Conservation (phyloP, 805 yeast genomes). For the Metschnikowia borealis region DNA sequence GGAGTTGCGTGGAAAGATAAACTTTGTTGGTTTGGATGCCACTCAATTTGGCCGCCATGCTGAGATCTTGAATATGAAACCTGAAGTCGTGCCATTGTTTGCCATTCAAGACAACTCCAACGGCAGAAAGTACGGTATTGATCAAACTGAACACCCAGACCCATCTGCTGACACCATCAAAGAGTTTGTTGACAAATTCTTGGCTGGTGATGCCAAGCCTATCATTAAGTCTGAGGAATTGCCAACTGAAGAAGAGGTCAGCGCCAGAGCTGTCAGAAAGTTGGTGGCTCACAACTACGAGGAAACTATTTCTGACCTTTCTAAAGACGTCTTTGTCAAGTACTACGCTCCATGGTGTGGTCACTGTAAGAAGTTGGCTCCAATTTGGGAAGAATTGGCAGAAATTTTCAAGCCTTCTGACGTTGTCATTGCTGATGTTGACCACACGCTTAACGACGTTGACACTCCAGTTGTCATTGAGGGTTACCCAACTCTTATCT, state of each 20-base stretch:
- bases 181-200: conserved; percentile 59
- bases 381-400: conserved; percentile 84
- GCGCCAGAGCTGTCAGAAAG: conserved; percentile 54
- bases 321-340: conserved; percentile 76
- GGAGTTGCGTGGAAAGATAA: conserved; percentile 71
- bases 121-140: conserved; percentile 74
- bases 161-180: conserved; percentile 47
- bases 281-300: conserved; percentile 85
- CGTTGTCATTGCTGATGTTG: conserved; percentile 78
- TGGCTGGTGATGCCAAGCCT: conserved; percentile 64
- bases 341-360: conserved; percentile 99
- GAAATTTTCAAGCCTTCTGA: conserved; percentile 51
- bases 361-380: conserved; percentile 89
- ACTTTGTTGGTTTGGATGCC: conserved; percentile 88
- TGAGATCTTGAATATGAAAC: conserved; percentile 74
- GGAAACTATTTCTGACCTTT: conserved; percentile 50
- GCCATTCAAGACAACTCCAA: conserved; percentile 70
- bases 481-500: conserved; percentile 90
- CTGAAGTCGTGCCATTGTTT: conserved; percentile 78
- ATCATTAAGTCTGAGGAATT: conserved; percentile 79
- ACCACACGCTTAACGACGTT: conserved; percentile 88
- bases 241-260: conserved; percentile 72
- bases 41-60: conserved; percentile 80
- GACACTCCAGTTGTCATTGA: conserved; percentile 59
- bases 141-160: conserved; percentile 52